Evolutionary conservation across 257 asterid species (phyloP), one percentile per base, ranked within the genome.

Genomic region (Paulownia fortunei): DNA sequence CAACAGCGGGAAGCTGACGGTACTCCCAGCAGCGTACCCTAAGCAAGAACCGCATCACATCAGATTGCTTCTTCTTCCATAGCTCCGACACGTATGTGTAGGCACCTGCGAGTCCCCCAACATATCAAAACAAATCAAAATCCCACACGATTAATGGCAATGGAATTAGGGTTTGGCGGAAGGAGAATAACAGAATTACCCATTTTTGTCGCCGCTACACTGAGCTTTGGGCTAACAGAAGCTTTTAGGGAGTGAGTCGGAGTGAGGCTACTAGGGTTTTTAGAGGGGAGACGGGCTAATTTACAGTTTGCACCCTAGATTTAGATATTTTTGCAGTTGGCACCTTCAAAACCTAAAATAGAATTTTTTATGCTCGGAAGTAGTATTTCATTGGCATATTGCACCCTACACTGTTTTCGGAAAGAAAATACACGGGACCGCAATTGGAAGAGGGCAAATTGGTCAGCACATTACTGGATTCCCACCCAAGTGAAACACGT

Each of bases 11-110:
- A 69, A 82, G 94, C 87, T 89, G 94, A 34, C 94, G 94, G 67
- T 89, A 89, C 76, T 89, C 94, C 94, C 94, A 89, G 87, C 91
- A 87, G 56, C 94, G 90, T 8, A 89, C 87, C 83, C 94, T 80
- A 1, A 84, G 90, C 83, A 89, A 60, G 73, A 87, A 89, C 72
- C 91, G 79, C 94, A 89, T 89, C 79, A 89, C 91, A 85, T 89
- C 93, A 0, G 93, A 89, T 39, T 89, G 94, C 82, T 89, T 89
- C 85, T 87, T 89, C 90, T 88, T 89, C 88, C 89, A 84, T 64
- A 89, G 85, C 87, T 89, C 94, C 69, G 94, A 84, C 36, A 89
- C 84, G 77, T 89, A 89, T 0, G 92, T 85, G 83, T 89, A 89
- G 1, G 94, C 94, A 73, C 92, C 94, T 89, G 81, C 75, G 8